Evolutionary conservation across 1,284 basidiomycete genomes (phyloP).

Genomic region (Microbotryum silenes-acaulis): DNA sequence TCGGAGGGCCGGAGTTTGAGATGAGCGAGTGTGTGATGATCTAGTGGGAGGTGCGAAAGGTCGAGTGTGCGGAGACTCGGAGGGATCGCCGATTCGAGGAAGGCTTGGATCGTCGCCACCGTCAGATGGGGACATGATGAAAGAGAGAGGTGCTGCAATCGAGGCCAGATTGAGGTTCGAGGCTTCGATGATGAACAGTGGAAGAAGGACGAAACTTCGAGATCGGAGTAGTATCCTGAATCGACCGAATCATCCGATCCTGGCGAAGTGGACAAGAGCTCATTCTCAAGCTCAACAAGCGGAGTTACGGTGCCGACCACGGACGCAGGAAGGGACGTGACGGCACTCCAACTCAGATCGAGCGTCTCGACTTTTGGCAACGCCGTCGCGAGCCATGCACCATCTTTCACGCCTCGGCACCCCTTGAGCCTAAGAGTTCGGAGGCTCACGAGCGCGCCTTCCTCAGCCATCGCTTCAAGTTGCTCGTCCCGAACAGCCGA

Average conservation of each 20-base stretch:
- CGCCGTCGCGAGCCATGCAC: not conserved
- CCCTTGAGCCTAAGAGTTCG: not conserved
- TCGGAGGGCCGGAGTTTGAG: not conserved
- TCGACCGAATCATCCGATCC: not conserved
- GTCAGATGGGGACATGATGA: not conserved
- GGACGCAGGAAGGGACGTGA: conserved; percentile 1
- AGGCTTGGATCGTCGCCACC: not conserved
- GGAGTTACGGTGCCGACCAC: not conserved
- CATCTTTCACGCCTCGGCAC: not conserved
- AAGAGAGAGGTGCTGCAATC: not conserved
- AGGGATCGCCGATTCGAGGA: not conserved
- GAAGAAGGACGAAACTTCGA: not conserved
- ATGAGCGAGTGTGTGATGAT: not conserved
- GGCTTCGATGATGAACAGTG: not conserved
- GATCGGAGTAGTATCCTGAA: not conserved
- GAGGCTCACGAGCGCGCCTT: not conserved
- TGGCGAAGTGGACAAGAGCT: too few relatives aligned
- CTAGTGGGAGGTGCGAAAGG: conserved; percentile 6
- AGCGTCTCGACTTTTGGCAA: not conserved
- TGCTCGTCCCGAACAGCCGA: conserved; percentile 1
- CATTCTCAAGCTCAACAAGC: not conserved
- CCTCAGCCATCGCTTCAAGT: not conserved
- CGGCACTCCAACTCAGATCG: conserved; percentile 11
- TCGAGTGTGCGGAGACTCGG: not conserved
- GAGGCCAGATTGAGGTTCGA: not conserved